Base-by-base conservation (phyloP, 306 rosid species). In the Fragaria nilgerrensis region DNA sequence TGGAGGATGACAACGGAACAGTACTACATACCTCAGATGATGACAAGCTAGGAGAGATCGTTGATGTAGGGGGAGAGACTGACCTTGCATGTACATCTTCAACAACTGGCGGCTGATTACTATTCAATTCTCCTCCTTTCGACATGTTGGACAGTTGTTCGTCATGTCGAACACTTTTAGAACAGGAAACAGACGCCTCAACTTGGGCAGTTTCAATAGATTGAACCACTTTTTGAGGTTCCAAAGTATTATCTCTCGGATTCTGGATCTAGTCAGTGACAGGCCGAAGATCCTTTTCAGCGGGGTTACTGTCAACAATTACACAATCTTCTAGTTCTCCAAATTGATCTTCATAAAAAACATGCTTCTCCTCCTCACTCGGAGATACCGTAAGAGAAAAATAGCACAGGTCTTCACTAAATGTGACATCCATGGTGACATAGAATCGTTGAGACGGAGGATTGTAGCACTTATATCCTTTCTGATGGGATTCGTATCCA, bases 211-310 rank as follows among this genome's bases (percentile, higher is more conserved):
- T 8, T 17, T 50, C 9, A 8, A 17, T 2, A 2, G 10, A 8
- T 50, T 0, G 16, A 45, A 45, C 49, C 49, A 45, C 4, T 45
- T 45, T 15, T 4, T 45, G 16, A 12, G 50, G 50, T 3, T 45
- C 5, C 5, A 12, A 0, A 45, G 16, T 45, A 4, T 4, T 4
- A 32, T 45, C 1, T 0, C 2, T 13, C 5, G 17, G 2, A 3
- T 15, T 0, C 0, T 41, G 0, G 0, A 44, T 3, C 48, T 11
- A 4, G 34, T 9, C 15, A 0, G 3, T 11, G 15, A 44, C 0
- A 11, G 16, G 17, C 13, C 16, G 16, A 45, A 13, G 50, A 45
- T 2, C 5, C 0, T 4, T 45, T 45, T 4, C 4, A 4, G 17
- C 5, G 1, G 16, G 50, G 50, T 3, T 45, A 11, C 5, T 11